Evolutionary conservation across 2,329 filamentous ascomycete genomes (phyloP).

Genomic region (Eurotiales sp.): DNA sequence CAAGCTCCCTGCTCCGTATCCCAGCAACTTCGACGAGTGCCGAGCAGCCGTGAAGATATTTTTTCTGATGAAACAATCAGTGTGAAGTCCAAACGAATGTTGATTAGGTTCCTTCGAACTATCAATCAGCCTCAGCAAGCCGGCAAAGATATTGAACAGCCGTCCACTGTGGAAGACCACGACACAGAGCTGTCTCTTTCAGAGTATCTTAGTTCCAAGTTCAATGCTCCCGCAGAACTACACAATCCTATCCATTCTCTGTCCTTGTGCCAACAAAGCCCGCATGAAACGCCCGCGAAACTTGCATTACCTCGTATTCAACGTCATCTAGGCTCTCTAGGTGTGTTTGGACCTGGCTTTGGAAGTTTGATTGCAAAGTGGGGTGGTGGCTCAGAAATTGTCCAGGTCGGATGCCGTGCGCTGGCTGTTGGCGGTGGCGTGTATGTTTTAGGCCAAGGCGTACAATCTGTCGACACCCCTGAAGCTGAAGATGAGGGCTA

Average conservation of each 20-base stretch:
- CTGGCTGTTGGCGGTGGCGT: slow-evolving; percentile 86
- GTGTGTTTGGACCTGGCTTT: slow-evolving; percentile 83
- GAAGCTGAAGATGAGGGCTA: slow-evolving; percentile 20
- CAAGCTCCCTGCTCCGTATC: no score
- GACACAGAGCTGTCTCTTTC: slow-evolving; percentile 45
- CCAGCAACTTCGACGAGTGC: slow-evolving; percentile 63
- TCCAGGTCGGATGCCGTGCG: slow-evolving; percentile 86
- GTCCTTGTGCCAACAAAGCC: slow-evolving; percentile 64
- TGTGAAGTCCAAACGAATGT: slow-evolving; percentile 72
- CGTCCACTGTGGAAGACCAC: slow-evolving; percentile 49
- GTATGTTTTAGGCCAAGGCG: slow-evolving; percentile 76
- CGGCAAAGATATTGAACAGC: slow-evolving; percentile 45
- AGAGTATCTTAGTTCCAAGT: slow-evolving; percentile 47
- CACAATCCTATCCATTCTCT: slow-evolving; percentile 66
- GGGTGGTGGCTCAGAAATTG: slow-evolving; percentile 83
- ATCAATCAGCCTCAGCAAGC: slow-evolving; percentile 61
- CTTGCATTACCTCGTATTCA: slow-evolving; percentile 71
- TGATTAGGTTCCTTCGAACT: slow-evolving; percentile 95
- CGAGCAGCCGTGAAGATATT: slow-evolving; percentile 86
- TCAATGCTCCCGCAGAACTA: slow-evolving; percentile 65
- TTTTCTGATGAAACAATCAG: slow-evolving; percentile 75
- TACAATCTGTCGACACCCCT: slow-evolving; percentile 39
- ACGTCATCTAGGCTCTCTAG: slow-evolving; percentile 80
- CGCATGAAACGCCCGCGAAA: slow-evolving; percentile 56
- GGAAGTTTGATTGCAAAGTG: slow-evolving; percentile 88